These are phyloP conservation scores for Mycocentrospora acerina DNA, from an alignment of 2,329 filamentous ascomycete species.

Conservation along the genomic window DNA sequence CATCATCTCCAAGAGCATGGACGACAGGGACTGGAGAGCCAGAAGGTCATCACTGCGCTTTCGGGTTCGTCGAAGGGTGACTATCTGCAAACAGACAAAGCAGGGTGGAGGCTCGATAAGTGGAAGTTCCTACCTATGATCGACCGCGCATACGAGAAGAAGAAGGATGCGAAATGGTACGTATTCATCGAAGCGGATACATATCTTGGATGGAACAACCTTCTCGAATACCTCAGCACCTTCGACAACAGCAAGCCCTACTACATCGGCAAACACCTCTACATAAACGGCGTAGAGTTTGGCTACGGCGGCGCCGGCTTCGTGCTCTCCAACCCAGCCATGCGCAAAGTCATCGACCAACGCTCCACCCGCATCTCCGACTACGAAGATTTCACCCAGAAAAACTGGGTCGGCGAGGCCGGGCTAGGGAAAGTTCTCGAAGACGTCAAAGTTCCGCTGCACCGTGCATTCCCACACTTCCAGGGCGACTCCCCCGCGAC, in stretches of 20 bases:
- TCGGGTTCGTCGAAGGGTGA: constrained; percentile 39
- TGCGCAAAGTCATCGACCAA: constrained; percentile 37
- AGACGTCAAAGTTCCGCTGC: constrained; percentile 37
- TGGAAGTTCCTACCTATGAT: constrained; percentile 62
- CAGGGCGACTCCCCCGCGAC: constrained; percentile 49
- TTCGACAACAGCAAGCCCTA: constrained; percentile 43
- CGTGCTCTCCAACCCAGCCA: constrained; percentile 45
- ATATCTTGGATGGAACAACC: constrained; percentile 40
- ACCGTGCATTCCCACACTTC: constrained; percentile 47
- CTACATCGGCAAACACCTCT: constrained; percentile 48
- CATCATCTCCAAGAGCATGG: constrained; percentile 50
- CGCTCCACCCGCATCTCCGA: constrained; percentile 30
- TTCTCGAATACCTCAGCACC: constrained; percentile 43
- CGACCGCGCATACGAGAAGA: constrained; percentile 47
- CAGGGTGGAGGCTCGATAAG: constrained; percentile 58
- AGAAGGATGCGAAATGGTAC: constrained; percentile 41
- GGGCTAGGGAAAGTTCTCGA: constrained; percentile 41
- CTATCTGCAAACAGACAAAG: constrained; percentile 37
- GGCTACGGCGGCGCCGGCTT: constrained; percentile 51
- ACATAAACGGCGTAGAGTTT: constrained; percentile 48
- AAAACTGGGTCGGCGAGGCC: constrained; percentile 44
- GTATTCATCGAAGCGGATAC: constrained; percentile 44
- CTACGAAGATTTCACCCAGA: constrained; percentile 41
- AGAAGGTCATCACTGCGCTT: constrained; percentile 30
- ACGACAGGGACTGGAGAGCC: constrained; percentile 42